Evolutionary conservation across 306 rosid species (phyloP), one percentile per base, ranked within the genome.

Genomic region (Argentina anserina): DNA sequence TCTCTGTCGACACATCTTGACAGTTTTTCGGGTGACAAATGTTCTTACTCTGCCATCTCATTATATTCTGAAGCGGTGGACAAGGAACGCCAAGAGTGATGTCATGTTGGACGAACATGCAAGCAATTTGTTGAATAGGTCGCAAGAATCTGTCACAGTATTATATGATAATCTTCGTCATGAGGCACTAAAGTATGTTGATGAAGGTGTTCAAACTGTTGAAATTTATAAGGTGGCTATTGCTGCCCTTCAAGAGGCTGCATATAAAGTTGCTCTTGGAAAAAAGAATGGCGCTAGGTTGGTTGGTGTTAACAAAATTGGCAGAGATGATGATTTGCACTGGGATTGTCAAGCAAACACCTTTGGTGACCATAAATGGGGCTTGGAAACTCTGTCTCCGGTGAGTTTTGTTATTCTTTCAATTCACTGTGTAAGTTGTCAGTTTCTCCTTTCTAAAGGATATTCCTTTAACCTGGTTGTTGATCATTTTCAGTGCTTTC

Each of bases 51-150:
- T 81, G 41, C 84, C 84, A 41, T 67, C 76, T 62, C 84, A 56
- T 67, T 76, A 41, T 72, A 53, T 81, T 52, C 39, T 81, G 25
- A 81, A 76, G 72, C 76, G 78, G 7, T 81, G 81, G 84, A 76
- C 81, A 11, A 81, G 81, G 71, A 81, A 72, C 41, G 84, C 84
- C 71, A 76, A 76, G 73, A 81, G 84, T 47, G 78, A 74, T 72
- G 69, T 81, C 78, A 25, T 71, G 26, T 72, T 81, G 53, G 75
- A 72, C 65, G 81, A 72, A 49, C 71, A 31, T 60, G 59, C 62
- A 47, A 41, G 78, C 31, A 74, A 67, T 67, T 63, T 67, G 63
- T 62, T 61, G 65, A 72, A 50, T 41, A 67, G 74, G 26, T 41
- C 81, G 15, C 68, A 36, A 67, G 78, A 81, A 50, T 81, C 63